A percentile compares a stretch with the other conserved stretches of the same genome.
Evolutionary conservation across 176 grass and related monocot genomes (phyloP).

Genomic region (Raddia guianensis): DNA sequence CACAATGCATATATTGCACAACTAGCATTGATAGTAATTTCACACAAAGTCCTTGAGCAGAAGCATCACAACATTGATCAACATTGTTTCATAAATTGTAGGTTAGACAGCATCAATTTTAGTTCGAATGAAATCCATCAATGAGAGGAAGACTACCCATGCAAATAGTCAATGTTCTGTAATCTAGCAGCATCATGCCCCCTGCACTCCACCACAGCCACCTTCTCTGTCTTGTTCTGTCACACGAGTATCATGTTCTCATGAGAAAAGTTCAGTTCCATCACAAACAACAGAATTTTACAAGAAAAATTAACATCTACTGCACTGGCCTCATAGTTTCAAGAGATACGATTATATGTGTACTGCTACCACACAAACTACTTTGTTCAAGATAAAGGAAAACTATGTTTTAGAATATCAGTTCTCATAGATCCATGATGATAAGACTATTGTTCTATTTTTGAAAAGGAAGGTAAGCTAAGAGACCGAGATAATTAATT

Average conservation of each 20-base stretch:
- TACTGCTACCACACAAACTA: too few species aligned
- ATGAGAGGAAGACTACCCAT: conserved; percentile 56
- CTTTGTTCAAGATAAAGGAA: neutral
- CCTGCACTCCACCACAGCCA: conserved; percentile 89
- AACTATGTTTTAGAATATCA: neutral
- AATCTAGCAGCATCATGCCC: conserved; percentile 95
- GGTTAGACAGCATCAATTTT: conserved; percentile 23
- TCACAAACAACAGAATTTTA: neutral
- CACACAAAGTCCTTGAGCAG: neutral
- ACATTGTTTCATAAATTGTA: conserved; percentile 6
- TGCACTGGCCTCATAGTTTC: neutral
- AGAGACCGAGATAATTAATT: conserved; percentile 4
- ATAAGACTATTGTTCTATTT: conserved; percentile 21
- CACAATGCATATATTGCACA: neutral
- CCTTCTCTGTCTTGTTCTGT: conserved; percentile 76
- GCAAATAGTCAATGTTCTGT: conserved; percentile 80
- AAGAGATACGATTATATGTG: too few species aligned
- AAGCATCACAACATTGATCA: neutral
- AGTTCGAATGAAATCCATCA: conserved; percentile 28
- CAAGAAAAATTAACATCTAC: neutral
- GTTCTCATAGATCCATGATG: conserved; percentile 22
- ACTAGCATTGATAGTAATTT: neutral
- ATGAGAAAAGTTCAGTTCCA: conserved; percentile 5
- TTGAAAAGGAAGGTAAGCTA: neutral
- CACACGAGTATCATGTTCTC: conserved; percentile 29